These are phyloP conservation scores for Camelina sativa DNA, from an alignment of 345 rosid species.

Conservation along the genomic window DNA sequence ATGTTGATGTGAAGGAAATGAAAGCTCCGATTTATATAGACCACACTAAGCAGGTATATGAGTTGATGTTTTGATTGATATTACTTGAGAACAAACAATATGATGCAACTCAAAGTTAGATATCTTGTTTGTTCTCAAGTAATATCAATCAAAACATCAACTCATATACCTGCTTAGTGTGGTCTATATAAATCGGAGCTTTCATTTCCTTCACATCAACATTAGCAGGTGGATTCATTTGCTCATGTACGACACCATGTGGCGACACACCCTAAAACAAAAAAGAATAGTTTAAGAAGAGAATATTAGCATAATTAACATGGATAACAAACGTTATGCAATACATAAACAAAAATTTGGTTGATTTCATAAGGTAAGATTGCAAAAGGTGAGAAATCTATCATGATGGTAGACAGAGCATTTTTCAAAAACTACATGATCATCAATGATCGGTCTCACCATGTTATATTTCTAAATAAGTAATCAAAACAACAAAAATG, in stretches of 20 bases:
- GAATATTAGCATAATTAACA: not conserved
- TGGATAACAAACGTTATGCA: not conserved
- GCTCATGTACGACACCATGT: not conserved
- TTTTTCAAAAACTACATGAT: not conserved
- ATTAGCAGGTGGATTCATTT: not conserved
- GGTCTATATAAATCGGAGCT: not conserved
- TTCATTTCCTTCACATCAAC: not conserved
- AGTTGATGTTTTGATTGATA: not conserved
- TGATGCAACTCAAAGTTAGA: not conserved
- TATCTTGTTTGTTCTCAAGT: not conserved
- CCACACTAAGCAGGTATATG: not conserved
- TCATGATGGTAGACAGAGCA: not conserved
- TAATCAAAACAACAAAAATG: not conserved
- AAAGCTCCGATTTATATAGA: constrained; percentile 2
- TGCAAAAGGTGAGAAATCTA: not conserved
- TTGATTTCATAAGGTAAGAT: not conserved
- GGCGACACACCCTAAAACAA: constrained; percentile 9
- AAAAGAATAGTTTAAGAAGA: not conserved
- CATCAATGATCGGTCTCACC: not conserved
- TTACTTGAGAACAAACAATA: not conserved
- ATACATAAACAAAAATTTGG: not conserved
- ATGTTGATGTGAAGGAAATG: too few species aligned
- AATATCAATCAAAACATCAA: not conserved
- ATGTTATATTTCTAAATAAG: not conserved
- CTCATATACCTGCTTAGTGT: not conserved